These are phyloP conservation scores for Calonectria pauciramosa DNA, from an alignment of 2,329 filamentous ascomycete genomes.

Conservation along the genomic window DNA sequence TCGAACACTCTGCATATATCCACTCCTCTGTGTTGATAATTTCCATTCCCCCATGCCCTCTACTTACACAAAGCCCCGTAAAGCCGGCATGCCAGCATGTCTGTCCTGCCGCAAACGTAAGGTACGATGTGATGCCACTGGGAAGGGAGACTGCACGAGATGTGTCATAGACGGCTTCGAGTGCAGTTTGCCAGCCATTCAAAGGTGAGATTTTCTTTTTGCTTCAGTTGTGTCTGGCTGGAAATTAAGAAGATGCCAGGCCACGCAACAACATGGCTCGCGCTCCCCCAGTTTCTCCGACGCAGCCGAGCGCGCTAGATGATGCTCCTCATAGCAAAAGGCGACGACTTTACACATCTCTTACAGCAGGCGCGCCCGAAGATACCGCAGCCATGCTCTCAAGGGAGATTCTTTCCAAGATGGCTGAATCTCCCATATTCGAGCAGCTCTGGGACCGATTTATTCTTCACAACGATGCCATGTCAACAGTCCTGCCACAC, in stretches of 20 bases:
- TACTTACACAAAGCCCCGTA: neutral
- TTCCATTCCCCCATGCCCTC: neutral
- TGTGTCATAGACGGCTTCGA: neutral
- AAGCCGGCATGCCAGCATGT: neutral
- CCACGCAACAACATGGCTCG: neutral
- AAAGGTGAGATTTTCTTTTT: no score
- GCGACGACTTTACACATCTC: neutral
- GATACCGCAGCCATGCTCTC: neutral
- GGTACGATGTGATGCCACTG: neutral
- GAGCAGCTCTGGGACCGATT: neutral
- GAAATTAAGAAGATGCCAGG: neutral
- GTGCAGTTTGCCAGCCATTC: neutral
- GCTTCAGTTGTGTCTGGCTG: neutral
- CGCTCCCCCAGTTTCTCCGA: neutral
- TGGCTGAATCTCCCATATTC: neutral
- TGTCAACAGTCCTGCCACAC: neutral
- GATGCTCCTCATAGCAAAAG: neutral
- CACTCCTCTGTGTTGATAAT: neutral
- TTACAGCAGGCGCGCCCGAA: neutral
- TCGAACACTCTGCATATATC: neutral
- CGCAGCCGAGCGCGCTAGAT: neutral
- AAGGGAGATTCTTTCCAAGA: neutral
- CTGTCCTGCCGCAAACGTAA: neutral
- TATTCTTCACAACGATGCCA: neutral
- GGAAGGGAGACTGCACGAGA: neutral